Percentiles rank a stretch among this genome's conserved stretches.
These are phyloP conservation scores for Claviceps purpurea DNA, from an alignment of 2,329 filamentous ascomycete species.

Conservation along the genomic window DNA sequence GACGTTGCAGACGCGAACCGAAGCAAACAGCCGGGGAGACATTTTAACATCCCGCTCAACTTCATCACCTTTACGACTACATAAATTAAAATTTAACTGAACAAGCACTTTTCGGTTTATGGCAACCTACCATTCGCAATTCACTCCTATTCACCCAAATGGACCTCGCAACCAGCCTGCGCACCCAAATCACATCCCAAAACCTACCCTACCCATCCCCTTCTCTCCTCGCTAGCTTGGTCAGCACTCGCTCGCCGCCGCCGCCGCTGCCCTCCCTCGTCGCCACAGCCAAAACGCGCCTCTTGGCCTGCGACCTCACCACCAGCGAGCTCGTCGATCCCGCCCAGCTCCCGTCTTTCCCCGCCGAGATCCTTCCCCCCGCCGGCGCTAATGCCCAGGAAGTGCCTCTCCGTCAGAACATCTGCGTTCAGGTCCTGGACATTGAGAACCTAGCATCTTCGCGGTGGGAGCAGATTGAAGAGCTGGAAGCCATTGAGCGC, in stretches of 20 bases:
- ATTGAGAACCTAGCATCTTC: conserved; percentile 71
- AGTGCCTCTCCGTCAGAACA: conserved; percentile 41
- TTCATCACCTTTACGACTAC: too few species aligned
- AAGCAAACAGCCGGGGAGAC: not conserved
- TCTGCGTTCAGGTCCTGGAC: conserved; percentile 73
- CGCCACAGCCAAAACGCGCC: conserved; percentile 67
- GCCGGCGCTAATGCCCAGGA: conserved; percentile 41
- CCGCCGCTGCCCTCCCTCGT: conserved; percentile 58
- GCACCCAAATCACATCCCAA: conserved; percentile 35
- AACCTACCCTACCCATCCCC: conserved; percentile 37
- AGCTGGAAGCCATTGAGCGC: conserved; percentile 57
- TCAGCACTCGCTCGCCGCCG: conserved; percentile 39
- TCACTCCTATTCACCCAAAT: conserved; percentile 3
- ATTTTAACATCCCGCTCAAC: too few species aligned
- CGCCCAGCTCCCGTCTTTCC: conserved; percentile 28
- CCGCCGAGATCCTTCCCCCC: conserved; percentile 32
- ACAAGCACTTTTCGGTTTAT: too few species aligned
- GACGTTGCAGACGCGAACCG: not conserved
- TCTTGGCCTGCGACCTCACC: conserved; percentile 68
- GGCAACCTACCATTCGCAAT: too few species aligned
- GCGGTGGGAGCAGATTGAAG: conserved; percentile 78
- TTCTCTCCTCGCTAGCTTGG: conserved; percentile 51
- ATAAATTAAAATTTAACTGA: too few species aligned
- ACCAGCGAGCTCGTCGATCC: conserved; percentile 31
- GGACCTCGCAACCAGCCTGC: conserved; percentile 14